Conservation (phyloP, 2,329 filamentous ascomycete species). For the Dothistroma pini region DNA sequence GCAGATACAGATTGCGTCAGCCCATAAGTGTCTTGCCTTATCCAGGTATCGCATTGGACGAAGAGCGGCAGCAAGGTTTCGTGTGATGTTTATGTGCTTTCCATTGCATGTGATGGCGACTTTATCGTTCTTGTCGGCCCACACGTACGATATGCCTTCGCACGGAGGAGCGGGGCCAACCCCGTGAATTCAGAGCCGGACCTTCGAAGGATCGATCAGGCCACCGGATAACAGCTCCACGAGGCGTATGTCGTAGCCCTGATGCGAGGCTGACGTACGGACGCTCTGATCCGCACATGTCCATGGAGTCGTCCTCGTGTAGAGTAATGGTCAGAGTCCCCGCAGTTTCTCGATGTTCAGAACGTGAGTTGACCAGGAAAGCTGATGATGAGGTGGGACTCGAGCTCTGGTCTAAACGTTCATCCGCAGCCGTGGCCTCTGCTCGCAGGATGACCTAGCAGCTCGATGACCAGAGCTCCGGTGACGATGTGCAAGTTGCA, state of each 20-base stretch:
- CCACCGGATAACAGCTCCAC: neutral
- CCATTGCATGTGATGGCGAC: neutral
- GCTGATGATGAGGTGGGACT: neutral
- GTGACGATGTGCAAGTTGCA: conserved; percentile 11
- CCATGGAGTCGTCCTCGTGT: neutral
- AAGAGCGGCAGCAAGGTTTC: neutral
- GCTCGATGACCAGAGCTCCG: conserved; percentile 10
- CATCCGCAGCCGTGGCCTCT: neutral
- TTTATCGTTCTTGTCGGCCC: neutral
- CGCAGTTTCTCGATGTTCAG: too few species aligned
- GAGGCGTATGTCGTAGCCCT: neutral
- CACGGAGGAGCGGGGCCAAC: neutral
- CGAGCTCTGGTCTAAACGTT: neutral
- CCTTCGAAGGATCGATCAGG: neutral
- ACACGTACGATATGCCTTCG: neutral
- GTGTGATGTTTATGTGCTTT: neutral
- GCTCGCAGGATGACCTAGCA: neutral
- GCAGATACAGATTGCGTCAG: neutral
- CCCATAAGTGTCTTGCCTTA: neutral
- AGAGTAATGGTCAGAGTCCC: too few species aligned
- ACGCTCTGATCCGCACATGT: neutral
- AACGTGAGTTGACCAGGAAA: neutral
- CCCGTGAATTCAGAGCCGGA: neutral
- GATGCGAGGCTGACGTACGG: neutral
- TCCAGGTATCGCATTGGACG: neutral